Percentiles rank a stretch among this genome's conserved stretches.
Conservation (phyloP, 176 grass and related monocot genomes). For the Oryza officinalis region DNA sequence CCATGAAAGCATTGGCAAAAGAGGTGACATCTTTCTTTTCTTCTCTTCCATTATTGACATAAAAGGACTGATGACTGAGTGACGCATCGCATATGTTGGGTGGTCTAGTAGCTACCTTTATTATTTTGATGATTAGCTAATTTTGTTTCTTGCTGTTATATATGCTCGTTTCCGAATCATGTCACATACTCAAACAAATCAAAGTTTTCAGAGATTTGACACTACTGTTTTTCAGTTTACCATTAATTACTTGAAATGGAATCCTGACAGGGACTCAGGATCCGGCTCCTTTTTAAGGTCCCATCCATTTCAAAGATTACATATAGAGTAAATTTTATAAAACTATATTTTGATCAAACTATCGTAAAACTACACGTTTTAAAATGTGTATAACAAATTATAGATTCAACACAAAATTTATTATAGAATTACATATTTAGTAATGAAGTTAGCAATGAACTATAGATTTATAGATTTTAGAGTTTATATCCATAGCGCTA, state of each 20-base stretch:
- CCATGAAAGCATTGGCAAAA: not conserved
- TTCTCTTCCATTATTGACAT: slow-evolving; percentile 41
- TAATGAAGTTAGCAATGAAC: too few species aligned
- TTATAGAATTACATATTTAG: too few species aligned
- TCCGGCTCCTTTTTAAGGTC: not conserved
- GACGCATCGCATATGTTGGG: not conserved
- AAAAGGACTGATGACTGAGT: slow-evolving; percentile 1
- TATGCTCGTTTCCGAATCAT: not conserved
- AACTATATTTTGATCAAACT: too few species aligned
- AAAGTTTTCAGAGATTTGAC: not conserved
- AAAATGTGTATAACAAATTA: too few species aligned
- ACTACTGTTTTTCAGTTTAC: not conserved
- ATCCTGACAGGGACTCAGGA: not conserved
- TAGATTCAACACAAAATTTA: too few species aligned
- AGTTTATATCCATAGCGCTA: too few species aligned
- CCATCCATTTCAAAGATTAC: not conserved
- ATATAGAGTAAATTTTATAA: too few species aligned
- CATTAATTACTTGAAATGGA: not conserved
- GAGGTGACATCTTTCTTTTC: slow-evolving; percentile 23
- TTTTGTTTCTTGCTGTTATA: not conserved
- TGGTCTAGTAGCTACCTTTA: slow-evolving; percentile 4
- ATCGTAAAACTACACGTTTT: too few species aligned
- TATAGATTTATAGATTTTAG: too few species aligned
- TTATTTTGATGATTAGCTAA: not conserved
- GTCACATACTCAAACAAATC: not conserved